Conservation (phyloP, 2,329 filamentous ascomycete genomes). For the Pseudogymnoascus sp. region DNA sequence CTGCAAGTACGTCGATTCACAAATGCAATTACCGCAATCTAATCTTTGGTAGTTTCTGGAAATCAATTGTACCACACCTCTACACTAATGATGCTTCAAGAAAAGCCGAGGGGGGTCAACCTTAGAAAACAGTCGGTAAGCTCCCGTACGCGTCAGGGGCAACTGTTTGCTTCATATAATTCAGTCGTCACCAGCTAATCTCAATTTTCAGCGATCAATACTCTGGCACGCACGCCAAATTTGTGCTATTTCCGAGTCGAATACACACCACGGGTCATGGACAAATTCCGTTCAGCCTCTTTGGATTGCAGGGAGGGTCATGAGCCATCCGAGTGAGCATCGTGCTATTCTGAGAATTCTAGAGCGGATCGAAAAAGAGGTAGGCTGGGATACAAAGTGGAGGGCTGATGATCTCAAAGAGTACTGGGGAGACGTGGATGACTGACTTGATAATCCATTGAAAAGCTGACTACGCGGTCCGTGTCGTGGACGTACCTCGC, state of each 20-base stretch:
- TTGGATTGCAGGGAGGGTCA: conserved; percentile 45
- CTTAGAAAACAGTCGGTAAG: conserved; percentile 22
- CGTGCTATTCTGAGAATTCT: conserved; percentile 36
- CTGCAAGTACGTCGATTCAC: background rate
- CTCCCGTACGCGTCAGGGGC: background rate
- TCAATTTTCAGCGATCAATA: conserved; percentile 25
- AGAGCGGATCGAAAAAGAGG: conserved; percentile 41
- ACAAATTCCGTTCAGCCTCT: conserved; percentile 52
- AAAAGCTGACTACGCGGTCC: no score
- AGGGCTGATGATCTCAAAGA: conserved; percentile 42
- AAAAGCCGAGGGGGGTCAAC: conserved; percentile 23
- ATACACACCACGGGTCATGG: conserved; percentile 46
- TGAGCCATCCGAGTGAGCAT: conserved; percentile 42
- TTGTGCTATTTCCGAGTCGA: conserved; percentile 48
- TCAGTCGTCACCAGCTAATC: no score
- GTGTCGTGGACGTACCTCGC: no score
- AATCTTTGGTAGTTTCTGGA: conserved; percentile 23
- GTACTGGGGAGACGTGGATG: conserved; percentile 15
- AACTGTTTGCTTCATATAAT: background rate
- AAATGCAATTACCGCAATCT: background rate
- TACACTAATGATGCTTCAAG: conserved; percentile 26
- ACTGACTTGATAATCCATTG: background rate
- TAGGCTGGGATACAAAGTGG: conserved; percentile 47
- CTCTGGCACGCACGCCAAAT: conserved; percentile 49
- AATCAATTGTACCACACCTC: conserved; percentile 30